phyloP scores from a whole-genome alignment of 805 yeast genomes.

The Diddensiella santjacobensis region DNA sequence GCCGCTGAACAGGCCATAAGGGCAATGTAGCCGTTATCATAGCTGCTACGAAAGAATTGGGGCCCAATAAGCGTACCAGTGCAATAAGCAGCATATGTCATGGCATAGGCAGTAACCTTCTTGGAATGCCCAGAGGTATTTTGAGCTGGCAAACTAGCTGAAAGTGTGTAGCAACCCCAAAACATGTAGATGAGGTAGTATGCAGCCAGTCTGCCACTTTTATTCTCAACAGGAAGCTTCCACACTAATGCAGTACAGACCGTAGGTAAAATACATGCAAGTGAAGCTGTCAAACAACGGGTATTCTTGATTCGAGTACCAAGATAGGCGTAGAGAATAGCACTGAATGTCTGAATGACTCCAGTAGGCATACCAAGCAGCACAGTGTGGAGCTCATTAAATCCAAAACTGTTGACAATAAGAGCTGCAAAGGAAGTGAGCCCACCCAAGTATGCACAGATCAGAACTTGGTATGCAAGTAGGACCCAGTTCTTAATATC shows the following conservation, averaged over 20 bases:
- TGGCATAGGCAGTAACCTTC: slow-evolving; percentile 47
- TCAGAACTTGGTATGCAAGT: slow-evolving; percentile 36
- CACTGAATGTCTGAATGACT: slow-evolving; percentile 28
- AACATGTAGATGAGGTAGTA: slow-evolving; percentile 10
- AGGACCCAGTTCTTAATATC: slow-evolving; percentile 44
- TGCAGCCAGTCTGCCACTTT: slow-evolving; percentile 11
- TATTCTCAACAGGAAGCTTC: slow-evolving; percentile 11
- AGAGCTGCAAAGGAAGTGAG: slow-evolving; percentile 43
- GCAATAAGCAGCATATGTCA: slow-evolving; percentile 56
- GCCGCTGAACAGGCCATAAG: slow-evolving; percentile 11
- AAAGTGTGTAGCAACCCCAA: slow-evolving; percentile 24
- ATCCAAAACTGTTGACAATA: slow-evolving; percentile 38
- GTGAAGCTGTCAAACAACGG: slow-evolving; percentile 12
- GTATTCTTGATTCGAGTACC: slow-evolving; percentile 12
- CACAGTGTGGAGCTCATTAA: slow-evolving; percentile 37
- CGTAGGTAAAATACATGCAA: slow-evolving; percentile 11
- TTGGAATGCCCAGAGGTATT: slow-evolving; percentile 52
- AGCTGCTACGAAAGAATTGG: slow-evolving; percentile 43
- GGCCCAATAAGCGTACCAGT: slow-evolving; percentile 65
- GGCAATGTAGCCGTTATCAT: slow-evolving; percentile 11
- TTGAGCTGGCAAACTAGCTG: slow-evolving; percentile 38
- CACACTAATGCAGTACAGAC: slow-evolving; percentile 13
- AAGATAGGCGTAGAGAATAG: slow-evolving; percentile 8
- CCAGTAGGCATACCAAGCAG: slow-evolving; percentile 46
- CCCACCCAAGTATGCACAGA: slow-evolving; percentile 35